These are phyloP conservation scores for Xerocomellus intermedius DNA, from an alignment of 768 basidiomycete genomes.

Conservation along the genomic window DNA sequence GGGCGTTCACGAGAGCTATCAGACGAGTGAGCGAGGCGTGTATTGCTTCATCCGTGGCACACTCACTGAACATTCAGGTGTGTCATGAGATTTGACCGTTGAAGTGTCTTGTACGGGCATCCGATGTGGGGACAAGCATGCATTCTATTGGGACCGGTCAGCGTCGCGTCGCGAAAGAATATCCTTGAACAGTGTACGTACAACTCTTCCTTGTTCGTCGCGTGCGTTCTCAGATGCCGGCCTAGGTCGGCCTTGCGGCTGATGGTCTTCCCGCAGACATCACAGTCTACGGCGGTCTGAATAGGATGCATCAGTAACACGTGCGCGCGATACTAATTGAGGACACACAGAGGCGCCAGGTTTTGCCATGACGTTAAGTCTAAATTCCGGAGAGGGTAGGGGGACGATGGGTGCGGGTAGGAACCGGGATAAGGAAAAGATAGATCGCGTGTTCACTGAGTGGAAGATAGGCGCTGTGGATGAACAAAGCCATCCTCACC, in stretches of 20 bases:
- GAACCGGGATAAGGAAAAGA: not conserved
- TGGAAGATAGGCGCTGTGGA: not conserved
- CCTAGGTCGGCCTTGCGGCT: conserved; percentile 27
- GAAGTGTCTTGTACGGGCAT: conserved; percentile 24
- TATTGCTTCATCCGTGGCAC: not conserved
- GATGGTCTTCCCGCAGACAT: conserved; percentile 17
- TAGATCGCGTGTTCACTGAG: not conserved
- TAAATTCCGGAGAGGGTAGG: too few relatives aligned
- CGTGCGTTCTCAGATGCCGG: conserved; percentile 28
- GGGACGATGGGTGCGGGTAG: not conserved
- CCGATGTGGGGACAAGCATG: conserved; percentile 18
- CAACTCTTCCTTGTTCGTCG: conserved; percentile 22
- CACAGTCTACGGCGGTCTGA: conserved; percentile 16
- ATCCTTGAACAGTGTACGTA: conserved; percentile 8
- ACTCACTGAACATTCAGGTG: conserved; percentile 33
- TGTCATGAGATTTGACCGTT: conserved; percentile 28
- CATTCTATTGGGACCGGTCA: conserved; percentile 23
- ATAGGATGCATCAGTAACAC: not conserved
- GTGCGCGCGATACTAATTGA: not conserved
- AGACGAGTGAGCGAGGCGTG: not conserved
- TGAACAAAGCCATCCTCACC: not conserved
- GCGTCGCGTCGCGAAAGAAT: not conserved
- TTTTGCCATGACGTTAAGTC: not conserved
- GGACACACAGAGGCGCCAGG: conserved; percentile 5
- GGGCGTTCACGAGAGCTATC: conserved; percentile 15